Conservation (phyloP, 2,329 filamentous ascomycete species). For the Arthrobotrys entomopaga region DNA sequence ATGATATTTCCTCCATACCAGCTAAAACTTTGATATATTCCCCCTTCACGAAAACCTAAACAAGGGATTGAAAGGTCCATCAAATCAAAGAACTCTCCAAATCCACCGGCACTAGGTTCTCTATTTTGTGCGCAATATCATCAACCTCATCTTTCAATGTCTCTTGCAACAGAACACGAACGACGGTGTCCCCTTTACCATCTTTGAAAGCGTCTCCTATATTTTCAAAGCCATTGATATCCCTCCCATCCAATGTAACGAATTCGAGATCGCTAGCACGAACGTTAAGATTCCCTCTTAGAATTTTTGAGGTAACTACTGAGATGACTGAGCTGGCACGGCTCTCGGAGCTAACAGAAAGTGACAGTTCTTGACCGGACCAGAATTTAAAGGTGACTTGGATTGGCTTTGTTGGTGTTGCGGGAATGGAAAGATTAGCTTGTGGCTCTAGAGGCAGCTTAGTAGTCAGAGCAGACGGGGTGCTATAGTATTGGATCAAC, state of each 20-base stretch:
- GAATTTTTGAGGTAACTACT: conserved; percentile 11
- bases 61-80: too few species aligned
- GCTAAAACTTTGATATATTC: too few species aligned
- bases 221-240: neutral
- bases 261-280: conserved; percentile 4
- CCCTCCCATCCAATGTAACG: neutral
- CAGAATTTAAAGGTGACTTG: conserved; percentile 26
- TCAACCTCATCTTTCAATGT: neutral
- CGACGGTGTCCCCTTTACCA: neutral
- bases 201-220: neutral
- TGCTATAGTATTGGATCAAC: too few species aligned
- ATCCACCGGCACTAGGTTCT: too few species aligned
- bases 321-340: conserved; percentile 9
- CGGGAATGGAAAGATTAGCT: neutral
- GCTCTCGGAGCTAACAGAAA: conserved; percentile 15
- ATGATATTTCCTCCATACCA: too few species aligned
- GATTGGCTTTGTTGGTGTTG: neutral
- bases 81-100: too few species aligned
- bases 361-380: conserved; percentile 23
- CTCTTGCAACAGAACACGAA: neutral
- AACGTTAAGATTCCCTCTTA: neutral
- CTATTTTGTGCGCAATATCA: too few species aligned
- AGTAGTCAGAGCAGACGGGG: too few species aligned
- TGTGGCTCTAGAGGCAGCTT: neutral
- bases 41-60: too few species aligned